Evolutionary conservation across 805 yeast species (phyloP), one percentile per base, ranked within the genome.

Genomic region (Saccharomycodes ludwigii): DNA sequence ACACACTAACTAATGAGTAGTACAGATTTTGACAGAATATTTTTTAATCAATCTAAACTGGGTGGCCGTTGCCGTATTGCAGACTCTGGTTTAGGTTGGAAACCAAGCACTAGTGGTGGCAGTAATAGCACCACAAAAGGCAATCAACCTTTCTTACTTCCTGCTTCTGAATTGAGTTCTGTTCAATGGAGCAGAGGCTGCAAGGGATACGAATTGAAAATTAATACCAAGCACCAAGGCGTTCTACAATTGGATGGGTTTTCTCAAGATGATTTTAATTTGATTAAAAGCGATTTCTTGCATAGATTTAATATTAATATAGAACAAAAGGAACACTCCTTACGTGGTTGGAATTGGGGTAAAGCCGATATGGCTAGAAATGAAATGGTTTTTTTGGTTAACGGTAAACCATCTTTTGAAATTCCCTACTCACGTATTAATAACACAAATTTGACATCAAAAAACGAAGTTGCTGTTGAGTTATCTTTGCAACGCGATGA

Each of bases 281-380:
- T 78, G 38, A 62, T 91, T 48, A 88, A 86, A 55, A 79, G 71
- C 48, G 94, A 86, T 42, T 64, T 91, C 43, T 85, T 80, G 49
- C 66, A 85, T 43, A 71, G 79, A 47, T 83, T 85, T 56, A 65
- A 64, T 34, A 62, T 82, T 26, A 70, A 71, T 34, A 65, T 91
- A 36, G 97, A 91, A 45, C 77, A 70, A 40, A 73, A 68, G 46
- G 97, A 88, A 47, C 98, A 91, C 57, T 80, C 95, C 4, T 62
- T 91, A 41, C 73, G 95, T 60, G 99, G 99, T 20, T 91, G 98
- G 98, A 91, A 91, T 58, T 91, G 98, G 98, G 99, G 99, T 33
- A 75, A 78, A 41, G 67, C 88, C 11, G 95, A 86, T 52, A 71
- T 91, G 51, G 95, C 94, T 14, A 72, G 95, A 54, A 82, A 84